Percentiles rank a stretch among this genome's conserved stretches.
Conservation (phyloP, 805 yeast species). For the Ogataea salicorniae region DNA sequence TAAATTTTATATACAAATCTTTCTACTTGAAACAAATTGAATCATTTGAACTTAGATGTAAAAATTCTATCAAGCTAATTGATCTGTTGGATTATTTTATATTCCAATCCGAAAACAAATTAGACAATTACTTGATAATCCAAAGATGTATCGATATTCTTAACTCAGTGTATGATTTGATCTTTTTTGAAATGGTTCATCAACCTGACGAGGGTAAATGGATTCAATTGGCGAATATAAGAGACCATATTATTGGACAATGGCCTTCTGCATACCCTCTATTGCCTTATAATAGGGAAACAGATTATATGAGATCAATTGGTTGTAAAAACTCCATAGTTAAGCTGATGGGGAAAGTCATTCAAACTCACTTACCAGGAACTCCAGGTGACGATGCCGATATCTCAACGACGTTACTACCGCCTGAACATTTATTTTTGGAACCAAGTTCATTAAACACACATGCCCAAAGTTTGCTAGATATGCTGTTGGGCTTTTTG, state of each 20-base stretch:
- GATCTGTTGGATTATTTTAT: slow-evolving; percentile 21
- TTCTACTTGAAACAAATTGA: slow-evolving; percentile 18
- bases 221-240: slow-evolving; percentile 51
- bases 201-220: slow-evolving; percentile 47
- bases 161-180: slow-evolving; percentile 37
- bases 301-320: slow-evolving; percentile 45
- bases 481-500: slow-evolving; percentile 53
- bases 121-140: slow-evolving; percentile 17
- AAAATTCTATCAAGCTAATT: slow-evolving; percentile 16
- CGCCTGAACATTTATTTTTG: slow-evolving; percentile 60
- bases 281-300: slow-evolving; percentile 42
- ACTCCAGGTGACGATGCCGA: slow-evolving; percentile 5
- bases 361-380: slow-evolving; percentile 46
- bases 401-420: slow-evolving; percentile 40
- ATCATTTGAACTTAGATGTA: slow-evolving; percentile 17
- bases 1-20: slow-evolving; percentile 24
- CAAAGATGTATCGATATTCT: slow-evolving; percentile 31
- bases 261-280: slow-evolving; percentile 59
- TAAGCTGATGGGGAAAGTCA: slow-evolving; percentile 61
- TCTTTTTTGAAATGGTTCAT: slow-evolving; percentile 42
- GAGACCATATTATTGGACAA: slow-evolving; percentile 50
- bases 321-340: slow-evolving; percentile 64
- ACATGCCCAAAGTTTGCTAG: slow-evolving; percentile 68
- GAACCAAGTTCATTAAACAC: slow-evolving; percentile 48
- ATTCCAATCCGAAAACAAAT: slow-evolving; percentile 15